Base-by-base conservation (phyloP, 208 protist genomes). In the Trichomonas tenax region DNA sequence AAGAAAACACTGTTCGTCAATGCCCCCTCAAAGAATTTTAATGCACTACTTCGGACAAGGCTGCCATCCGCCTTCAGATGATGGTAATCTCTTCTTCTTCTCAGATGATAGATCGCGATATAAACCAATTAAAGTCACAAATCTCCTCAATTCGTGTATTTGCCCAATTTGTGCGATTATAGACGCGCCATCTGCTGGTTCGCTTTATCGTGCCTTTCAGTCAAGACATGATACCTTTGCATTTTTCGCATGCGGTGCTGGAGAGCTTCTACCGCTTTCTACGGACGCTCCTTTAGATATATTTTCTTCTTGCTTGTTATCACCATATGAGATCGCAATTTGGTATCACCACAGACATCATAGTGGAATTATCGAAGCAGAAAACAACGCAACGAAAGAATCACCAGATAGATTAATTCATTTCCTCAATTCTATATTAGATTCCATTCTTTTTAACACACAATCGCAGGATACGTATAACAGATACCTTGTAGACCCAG, bases 401-500 rank as follows among this genome's bases (percentile, higher is more conserved):
- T 46, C 82, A 0, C 10, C 3, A n/a, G 38, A 89, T 26, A 89
- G 31, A 15, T 72, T 72, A 72, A 72, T 72, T 72, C 21, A 1
- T 31, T 72, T 72, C 58, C 26, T 72, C 11, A 72, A 72, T 84
- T 93, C 86, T 15, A 51, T 93, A 51, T 38, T 93, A 40, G 86
- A 93, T 48, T 93, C 86, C 11, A 93, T 93, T 58, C 31, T 93
- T 38, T 93, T 93, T 51, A 44, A 93, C 51, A 93, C 86, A 48
- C 86, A 93, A 58, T 48, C 86, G 31, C 23, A 93, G 46, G n/a
- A 23, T 17, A 93, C 11, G 21, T 34, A 48, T 38, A 44, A 93
- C 14, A 26, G 15, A 44, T 93, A 48, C 44, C 4, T 40, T 36
- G 46, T 34, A 93, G 86, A 93, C 31, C 44, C 40, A 38, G 17